A percentile compares a stretch with the other conserved stretches of the same genome.
Conservation (phyloP, 805 yeast species). For the Schwanniomyces sp. region DNA sequence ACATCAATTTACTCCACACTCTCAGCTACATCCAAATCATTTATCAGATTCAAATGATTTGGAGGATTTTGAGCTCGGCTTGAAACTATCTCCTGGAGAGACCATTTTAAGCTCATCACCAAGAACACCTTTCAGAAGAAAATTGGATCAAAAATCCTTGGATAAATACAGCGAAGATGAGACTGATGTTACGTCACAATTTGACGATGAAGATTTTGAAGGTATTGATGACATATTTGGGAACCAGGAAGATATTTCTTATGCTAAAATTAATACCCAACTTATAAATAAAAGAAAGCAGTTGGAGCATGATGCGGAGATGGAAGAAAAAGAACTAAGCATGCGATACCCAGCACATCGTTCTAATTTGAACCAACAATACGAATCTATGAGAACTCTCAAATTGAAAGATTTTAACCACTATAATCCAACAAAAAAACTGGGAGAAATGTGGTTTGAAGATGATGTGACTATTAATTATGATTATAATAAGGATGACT, state of each 20-base stretch:
- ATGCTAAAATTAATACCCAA: conserved; percentile 24
- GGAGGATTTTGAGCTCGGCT: conserved; percentile 1
- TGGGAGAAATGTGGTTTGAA: conserved; percentile 19
- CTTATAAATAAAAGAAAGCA: conserved; percentile 20
- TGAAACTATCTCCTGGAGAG: conserved; percentile 16
- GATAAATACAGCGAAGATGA: conserved; percentile 41
- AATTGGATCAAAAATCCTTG: conserved; percentile 17
- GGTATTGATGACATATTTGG: conserved; percentile 40
- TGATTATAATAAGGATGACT: conserved; percentile 38
- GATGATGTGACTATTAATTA: conserved; percentile 35
- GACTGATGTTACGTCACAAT: conserved; percentile 38
- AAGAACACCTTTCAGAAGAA: conserved; percentile 7
- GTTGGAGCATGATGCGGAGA: conserved; percentile 30
- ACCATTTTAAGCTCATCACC: conserved; percentile 26
- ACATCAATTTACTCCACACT: not conserved
- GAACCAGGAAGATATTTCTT: conserved; percentile 35
- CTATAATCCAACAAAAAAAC: conserved; percentile 8
- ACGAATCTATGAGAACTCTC: conserved; percentile 26
- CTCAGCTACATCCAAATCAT: not conserved
- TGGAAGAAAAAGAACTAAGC: conserved; percentile 32
- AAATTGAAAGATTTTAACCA: conserved; percentile 27
- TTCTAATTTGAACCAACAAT: conserved; percentile 7
- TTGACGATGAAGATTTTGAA: conserved; percentile 38
- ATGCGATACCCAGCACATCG: conserved; percentile 4
- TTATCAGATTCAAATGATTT: conserved; percentile 1